These are phyloP conservation scores for Fusarium cyanostomum DNA, from an alignment of 2,329 filamentous ascomycete genomes.

Conservation along the genomic window DNA sequence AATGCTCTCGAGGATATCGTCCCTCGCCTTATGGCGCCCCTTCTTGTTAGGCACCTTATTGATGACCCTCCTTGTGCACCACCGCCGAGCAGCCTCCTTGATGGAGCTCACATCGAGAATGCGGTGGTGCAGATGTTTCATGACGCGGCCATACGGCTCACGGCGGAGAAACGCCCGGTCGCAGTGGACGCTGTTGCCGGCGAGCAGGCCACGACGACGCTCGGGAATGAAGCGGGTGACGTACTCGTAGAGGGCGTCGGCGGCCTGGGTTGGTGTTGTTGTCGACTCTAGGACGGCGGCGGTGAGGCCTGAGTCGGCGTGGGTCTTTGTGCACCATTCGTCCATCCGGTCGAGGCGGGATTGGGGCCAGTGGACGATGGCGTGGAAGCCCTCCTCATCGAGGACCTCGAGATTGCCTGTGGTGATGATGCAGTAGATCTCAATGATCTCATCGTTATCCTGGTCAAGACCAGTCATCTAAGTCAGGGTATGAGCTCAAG, in stretches of 20 bases:
- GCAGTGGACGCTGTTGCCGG: conserved; percentile 93
- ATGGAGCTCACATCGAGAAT: conserved; percentile 92
- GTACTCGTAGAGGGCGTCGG: conserved; percentile 78
- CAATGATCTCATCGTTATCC: conserved; percentile 83
- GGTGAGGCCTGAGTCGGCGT: conserved; percentile 83
- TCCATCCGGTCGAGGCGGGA: conserved; percentile 81
- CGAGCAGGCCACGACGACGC: conserved; percentile 74
- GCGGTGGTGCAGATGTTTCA: conserved; percentile 85
- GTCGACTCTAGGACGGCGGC: conserved; percentile 77
- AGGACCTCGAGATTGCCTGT: conserved; percentile 79
- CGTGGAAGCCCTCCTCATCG: conserved; percentile 81
- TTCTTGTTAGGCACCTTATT: conserved; percentile 75
- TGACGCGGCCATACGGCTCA: conserved; percentile 76
- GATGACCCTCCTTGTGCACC: conserved; percentile 65
- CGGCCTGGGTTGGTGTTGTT: conserved; percentile 76
- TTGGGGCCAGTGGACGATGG: conserved; percentile 77
- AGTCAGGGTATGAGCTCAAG: conserved; percentile 19
- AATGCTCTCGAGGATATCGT: conserved; percentile 96
- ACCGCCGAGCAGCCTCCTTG: conserved; percentile 88
- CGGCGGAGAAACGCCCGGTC: conserved; percentile 83
- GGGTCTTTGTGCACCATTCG: conserved; percentile 86
- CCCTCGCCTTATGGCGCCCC: conserved; percentile 80
- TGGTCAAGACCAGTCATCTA: conserved; percentile 86
- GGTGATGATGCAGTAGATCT: conserved; percentile 92
- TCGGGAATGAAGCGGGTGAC: conserved; percentile 77